phyloP scores from a whole-genome alignment of 768 basidiomycete species.

The Podaxis pistillaris region DNA sequence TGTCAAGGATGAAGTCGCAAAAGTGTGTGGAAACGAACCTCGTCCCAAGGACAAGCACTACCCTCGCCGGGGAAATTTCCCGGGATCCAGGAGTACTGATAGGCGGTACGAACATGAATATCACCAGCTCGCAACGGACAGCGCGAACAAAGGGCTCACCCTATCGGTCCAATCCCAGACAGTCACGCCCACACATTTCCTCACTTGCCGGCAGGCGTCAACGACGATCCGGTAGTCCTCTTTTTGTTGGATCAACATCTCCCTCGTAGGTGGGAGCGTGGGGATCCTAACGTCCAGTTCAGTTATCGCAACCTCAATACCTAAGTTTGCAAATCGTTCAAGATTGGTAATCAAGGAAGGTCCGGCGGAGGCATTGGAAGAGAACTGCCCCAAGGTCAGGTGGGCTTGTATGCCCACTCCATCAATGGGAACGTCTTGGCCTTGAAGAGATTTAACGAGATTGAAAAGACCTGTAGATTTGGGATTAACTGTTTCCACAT shows the following conservation, averaged over 20 bases:
- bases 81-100: background rate
- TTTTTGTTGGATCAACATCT: conserved; percentile 51
- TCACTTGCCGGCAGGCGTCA: conserved; percentile 46
- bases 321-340: conserved; percentile 52
- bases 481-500: background rate
- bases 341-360: conserved; percentile 41
- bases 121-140: background rate
- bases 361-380: conserved; percentile 27
- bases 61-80: background rate
- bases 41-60: background rate
- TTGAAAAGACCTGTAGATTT: background rate
- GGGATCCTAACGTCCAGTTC: conserved; percentile 67
- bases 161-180: conserved; percentile 48
- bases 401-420: conserved; percentile 64
- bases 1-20: background rate
- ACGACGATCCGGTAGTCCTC: conserved; percentile 58
- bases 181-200: conserved; percentile 42
- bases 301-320: conserved; percentile 67
- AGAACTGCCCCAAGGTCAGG: conserved; percentile 54
- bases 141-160: background rate
- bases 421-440: conserved; percentile 50
- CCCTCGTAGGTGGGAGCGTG: conserved; percentile 43
- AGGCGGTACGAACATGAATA: background rate
- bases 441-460: conserved; percentile 47
- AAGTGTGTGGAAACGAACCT: background rate